Percentiles rank a stretch among this genome's conserved stretches.
Conservation (phyloP, 1,139 yeast genomes). For the Suhomyces bokatorum region DNA sequence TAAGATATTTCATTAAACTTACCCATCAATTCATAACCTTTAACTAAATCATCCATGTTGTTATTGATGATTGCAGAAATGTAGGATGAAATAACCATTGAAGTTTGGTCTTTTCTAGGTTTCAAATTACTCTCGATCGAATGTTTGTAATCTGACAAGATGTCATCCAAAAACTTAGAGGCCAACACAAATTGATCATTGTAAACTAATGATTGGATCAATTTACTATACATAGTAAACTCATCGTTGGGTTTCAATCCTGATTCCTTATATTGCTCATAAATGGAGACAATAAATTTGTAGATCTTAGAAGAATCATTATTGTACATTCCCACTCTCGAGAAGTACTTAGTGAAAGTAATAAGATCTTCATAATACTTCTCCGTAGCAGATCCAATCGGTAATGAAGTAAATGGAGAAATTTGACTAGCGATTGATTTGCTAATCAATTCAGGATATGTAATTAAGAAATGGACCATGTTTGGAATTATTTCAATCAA, state of each 20-base stretch:
- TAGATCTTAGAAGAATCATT: slow-evolving; percentile 22
- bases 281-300: slow-evolving; percentile 30
- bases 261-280: slow-evolving; percentile 23
- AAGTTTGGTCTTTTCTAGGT: slow-evolving; percentile 28
- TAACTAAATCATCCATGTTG: slow-evolving; percentile 20
- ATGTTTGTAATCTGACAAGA: slow-evolving; percentile 33
- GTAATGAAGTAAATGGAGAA: slow-evolving; percentile 10
- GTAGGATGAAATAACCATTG: slow-evolving; percentile 35
- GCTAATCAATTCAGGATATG: slow-evolving; percentile 31
- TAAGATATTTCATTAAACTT: slow-evolving; percentile 36
- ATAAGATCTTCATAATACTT: slow-evolving; percentile 18
- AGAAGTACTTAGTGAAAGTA: slow-evolving; percentile 27
- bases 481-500: slow-evolving; percentile 28
- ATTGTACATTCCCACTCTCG: slow-evolving; percentile 19
- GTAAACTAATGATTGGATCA: slow-evolving; percentile 52
- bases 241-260: slow-evolving; percentile 27
- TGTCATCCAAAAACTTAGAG: slow-evolving; percentile 54
- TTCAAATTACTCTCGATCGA: slow-evolving; percentile 16
- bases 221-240: slow-evolving; percentile 48
- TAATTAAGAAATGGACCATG: slow-evolving; percentile 26
- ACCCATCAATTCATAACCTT: slow-evolving; percentile 29
- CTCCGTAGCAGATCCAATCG: not conserved
- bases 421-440: slow-evolving; percentile 23
- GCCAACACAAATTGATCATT: slow-evolving; percentile 53
- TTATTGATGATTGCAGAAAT: slow-evolving; percentile 26